These are phyloP conservation scores for Phlebopus sp. DNA, from an alignment of 1,284 basidiomycete species.

Conservation along the genomic window DNA sequence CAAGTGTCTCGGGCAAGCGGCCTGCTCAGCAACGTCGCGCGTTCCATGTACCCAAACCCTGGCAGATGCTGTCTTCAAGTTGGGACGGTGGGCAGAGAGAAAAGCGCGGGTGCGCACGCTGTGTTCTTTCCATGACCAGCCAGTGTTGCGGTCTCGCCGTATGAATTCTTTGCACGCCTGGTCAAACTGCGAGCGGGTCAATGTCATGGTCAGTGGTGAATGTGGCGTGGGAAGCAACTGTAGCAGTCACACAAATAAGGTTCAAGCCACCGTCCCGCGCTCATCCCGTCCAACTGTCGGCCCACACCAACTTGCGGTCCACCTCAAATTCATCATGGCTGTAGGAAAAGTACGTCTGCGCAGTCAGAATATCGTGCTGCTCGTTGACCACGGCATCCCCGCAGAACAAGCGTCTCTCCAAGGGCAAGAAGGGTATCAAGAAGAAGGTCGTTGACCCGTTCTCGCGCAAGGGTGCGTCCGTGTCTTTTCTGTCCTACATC, in stretches of 20 bases:
- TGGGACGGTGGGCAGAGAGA: slow-evolving; percentile 9
- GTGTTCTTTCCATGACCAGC: slow-evolving; percentile 60
- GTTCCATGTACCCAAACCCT: slow-evolving; percentile 48
- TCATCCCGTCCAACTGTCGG: slow-evolving; percentile 52
- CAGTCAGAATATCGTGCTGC: background rate
- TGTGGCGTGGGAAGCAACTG: slow-evolving; percentile 51
- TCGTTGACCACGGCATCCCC: slow-evolving; percentile 12
- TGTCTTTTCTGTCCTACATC: background rate
- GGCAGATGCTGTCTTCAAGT: slow-evolving; percentile 32
- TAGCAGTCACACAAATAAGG: slow-evolving; percentile 42
- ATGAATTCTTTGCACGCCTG: slow-evolving; percentile 56
- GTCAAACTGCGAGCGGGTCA: slow-evolving; percentile 59
- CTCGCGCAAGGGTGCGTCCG: slow-evolving; percentile 86
- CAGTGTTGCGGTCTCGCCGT: slow-evolving; percentile 28
- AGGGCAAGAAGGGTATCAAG: slow-evolving; percentile 99
- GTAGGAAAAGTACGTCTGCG: slow-evolving; percentile 77
- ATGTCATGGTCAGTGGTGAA: slow-evolving; percentile 16
- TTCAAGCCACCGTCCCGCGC: slow-evolving; percentile 43
- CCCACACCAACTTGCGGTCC: slow-evolving; percentile 42
- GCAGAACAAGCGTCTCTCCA: slow-evolving; percentile 98
- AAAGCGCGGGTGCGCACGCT: slow-evolving; percentile 36
- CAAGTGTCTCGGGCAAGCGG: too few relatives aligned
- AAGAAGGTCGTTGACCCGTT: slow-evolving; percentile 99
- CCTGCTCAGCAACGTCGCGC: slow-evolving; percentile 24
- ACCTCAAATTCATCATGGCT: slow-evolving; percentile 66